Evolutionary conservation across 441 rosid species (phyloP).

Genomic region (Populus hybrid): DNA sequence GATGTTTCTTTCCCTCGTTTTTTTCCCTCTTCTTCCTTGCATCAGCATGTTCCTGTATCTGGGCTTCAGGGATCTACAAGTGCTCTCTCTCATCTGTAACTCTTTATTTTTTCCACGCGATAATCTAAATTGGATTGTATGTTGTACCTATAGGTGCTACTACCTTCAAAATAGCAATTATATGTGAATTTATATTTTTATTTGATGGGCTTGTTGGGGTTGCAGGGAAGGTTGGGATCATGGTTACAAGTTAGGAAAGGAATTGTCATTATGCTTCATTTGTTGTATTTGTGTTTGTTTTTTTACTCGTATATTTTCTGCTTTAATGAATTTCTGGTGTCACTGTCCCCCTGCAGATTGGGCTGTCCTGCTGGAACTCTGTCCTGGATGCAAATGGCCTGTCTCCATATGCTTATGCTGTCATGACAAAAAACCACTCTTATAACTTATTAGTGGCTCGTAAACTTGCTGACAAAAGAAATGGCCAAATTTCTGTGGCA

Average conservation of each 20-base stretch:
- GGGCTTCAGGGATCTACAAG: not conserved
- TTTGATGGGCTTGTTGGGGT: not conserved
- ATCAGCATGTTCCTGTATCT: not conserved
- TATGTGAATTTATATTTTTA: not conserved
- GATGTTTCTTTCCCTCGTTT: not conserved
- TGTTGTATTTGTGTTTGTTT: not conserved
- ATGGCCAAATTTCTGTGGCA: conserved; percentile 59
- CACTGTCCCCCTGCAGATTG: conserved; percentile 44
- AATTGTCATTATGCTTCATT: not conserved
- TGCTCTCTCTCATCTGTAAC: not conserved
- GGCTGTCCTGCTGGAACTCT: conserved; percentile 65
- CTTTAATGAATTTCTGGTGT: not conserved
- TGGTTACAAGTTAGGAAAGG: not conserved
- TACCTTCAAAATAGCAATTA: not conserved
- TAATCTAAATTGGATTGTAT: not conserved
- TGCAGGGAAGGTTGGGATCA: not conserved
- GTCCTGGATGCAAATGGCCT: conserved; percentile 53
- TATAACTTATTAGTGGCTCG: conserved; percentile 68
- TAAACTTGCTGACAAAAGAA: conserved; percentile 63
- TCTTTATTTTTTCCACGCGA: not conserved
- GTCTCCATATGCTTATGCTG: conserved; percentile 70
- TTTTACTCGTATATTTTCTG: not conserved
- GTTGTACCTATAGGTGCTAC: not conserved
- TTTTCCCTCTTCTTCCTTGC: not conserved
- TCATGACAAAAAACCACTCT: conserved; percentile 57